These are phyloP conservation scores for Sclerotinia borealis DNA, from an alignment of 2,329 filamentous ascomycete species.

Conservation along the genomic window DNA sequence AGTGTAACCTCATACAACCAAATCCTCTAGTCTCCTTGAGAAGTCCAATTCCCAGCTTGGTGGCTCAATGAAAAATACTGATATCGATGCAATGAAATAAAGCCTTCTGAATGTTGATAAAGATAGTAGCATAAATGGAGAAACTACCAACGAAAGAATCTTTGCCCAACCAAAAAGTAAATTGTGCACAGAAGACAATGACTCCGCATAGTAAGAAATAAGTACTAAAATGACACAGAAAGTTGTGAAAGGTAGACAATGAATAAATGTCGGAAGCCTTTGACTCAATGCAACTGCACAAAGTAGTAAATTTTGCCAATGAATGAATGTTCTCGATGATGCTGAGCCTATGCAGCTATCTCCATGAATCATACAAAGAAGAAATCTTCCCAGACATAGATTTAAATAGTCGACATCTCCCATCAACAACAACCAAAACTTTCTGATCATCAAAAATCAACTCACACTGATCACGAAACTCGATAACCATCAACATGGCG, in stretches of 20 bases:
- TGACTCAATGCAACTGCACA: no score
- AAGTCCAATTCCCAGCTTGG: neutral
- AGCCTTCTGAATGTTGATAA: neutral
- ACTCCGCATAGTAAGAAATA: no score
- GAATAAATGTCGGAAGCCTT: no score
- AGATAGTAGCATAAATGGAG: no score
- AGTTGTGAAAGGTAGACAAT: neutral
- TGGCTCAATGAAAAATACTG: neutral
- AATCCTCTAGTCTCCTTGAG: neutral
- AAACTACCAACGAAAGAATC: no score
- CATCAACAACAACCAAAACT: neutral
- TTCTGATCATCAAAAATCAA: neutral
- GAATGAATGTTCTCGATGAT: neutral
- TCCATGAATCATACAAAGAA: neutral
- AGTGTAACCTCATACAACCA: neutral
- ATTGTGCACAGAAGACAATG: no score
- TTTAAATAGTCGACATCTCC: neutral
- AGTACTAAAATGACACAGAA: no score
- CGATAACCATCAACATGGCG: neutral
- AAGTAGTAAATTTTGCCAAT: neutral
- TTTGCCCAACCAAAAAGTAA: no score
- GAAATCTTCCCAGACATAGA: no score
- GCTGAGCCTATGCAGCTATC: neutral
- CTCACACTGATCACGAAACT: neutral
- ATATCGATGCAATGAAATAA: neutral